These are phyloP conservation scores for Aspergillus persii DNA, from an alignment of 2,329 filamentous ascomycete species.

Conservation along the genomic window DNA sequence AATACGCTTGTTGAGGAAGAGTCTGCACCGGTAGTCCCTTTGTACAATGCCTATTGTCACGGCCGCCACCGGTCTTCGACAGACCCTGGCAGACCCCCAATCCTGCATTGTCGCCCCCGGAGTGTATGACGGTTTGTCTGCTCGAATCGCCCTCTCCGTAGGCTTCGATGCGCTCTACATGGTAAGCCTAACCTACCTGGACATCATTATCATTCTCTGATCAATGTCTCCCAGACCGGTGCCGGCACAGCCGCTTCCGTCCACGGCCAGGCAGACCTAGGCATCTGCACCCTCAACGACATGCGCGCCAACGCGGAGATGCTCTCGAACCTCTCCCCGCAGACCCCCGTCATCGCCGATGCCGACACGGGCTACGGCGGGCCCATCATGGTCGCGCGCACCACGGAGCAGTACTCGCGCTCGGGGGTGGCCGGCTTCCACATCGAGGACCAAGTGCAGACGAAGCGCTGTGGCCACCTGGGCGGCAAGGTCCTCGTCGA, in stretches of 20 bases:
- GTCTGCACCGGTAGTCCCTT: neutral
- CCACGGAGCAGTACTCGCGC: slow-evolving; percentile 50
- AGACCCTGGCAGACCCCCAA: slow-evolving; percentile 31
- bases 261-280: slow-evolving; percentile 51
- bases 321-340: slow-evolving; percentile 52
- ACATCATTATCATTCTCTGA: neutral
- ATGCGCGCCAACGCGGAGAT: slow-evolving; percentile 55
- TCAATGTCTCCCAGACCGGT: slow-evolving; percentile 41
- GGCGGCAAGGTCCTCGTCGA: slow-evolving; percentile 41
- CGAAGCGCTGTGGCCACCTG: slow-evolving; percentile 43
- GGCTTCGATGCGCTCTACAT: slow-evolving; percentile 54
- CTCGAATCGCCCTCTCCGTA: slow-evolving; percentile 48
- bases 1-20: neutral
- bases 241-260: slow-evolving; percentile 51
- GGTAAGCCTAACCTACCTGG: slow-evolving; percentile 31
- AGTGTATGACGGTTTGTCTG: slow-evolving; percentile 53
- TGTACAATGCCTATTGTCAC: slow-evolving; percentile 23
- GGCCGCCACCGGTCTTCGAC: slow-evolving; percentile 33
- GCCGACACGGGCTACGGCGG: slow-evolving; percentile 57
- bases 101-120: slow-evolving; percentile 47
- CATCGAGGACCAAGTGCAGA: slow-evolving; percentile 57
- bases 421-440: slow-evolving; percentile 57
- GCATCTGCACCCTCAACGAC: slow-evolving; percentile 51
- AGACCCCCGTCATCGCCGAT: slow-evolving; percentile 53
- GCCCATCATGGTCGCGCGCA: slow-evolving; percentile 49